A percentile compares a stretch with the other conserved stretches of the same genome.
phyloP scores from a whole-genome alignment of 2,329 filamentous ascomycete genomes.

The Gaeumannomyces tritici region DNA sequence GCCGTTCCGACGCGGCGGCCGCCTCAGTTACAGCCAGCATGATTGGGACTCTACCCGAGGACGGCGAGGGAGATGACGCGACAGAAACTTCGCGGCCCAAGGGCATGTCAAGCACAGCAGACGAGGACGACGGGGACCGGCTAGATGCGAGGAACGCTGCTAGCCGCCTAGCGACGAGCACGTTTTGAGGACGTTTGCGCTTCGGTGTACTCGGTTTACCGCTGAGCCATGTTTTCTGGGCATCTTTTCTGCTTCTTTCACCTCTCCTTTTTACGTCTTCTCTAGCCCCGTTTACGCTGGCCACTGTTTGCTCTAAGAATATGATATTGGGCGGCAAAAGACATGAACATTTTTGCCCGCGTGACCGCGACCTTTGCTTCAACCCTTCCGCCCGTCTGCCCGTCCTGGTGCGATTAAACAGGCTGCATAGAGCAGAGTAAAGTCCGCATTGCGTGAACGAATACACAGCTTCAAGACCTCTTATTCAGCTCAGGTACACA shows the following conservation, averaged over 20 bases:
- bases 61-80: constrained; percentile 28
- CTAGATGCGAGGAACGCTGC: constrained; percentile 94
- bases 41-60: constrained; percentile 41
- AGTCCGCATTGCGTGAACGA: no score
- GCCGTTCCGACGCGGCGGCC: constrained; percentile 63
- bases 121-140: constrained; percentile 86
- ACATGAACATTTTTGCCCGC: background rate
- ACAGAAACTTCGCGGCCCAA: constrained; percentile 20
- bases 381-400: no score
- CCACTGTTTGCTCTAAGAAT: background rate
- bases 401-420: background rate
- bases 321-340: background rate
- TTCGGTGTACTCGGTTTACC: background rate
- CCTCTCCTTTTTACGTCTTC: background rate
- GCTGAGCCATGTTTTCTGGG: background rate
- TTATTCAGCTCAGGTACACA: background rate
- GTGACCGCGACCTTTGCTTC: background rate
- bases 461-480: no score
- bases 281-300: background rate
- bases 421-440: no score
- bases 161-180: constrained; percentile 85
- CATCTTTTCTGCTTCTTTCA: background rate
- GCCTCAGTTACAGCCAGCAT: constrained; percentile 55
- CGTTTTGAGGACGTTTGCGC: constrained; percentile 58
- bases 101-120: constrained; percentile 47